Base-by-base conservation (phyloP, 2,329 filamentous ascomycete species). In the Colletotrichum filicis region DNA sequence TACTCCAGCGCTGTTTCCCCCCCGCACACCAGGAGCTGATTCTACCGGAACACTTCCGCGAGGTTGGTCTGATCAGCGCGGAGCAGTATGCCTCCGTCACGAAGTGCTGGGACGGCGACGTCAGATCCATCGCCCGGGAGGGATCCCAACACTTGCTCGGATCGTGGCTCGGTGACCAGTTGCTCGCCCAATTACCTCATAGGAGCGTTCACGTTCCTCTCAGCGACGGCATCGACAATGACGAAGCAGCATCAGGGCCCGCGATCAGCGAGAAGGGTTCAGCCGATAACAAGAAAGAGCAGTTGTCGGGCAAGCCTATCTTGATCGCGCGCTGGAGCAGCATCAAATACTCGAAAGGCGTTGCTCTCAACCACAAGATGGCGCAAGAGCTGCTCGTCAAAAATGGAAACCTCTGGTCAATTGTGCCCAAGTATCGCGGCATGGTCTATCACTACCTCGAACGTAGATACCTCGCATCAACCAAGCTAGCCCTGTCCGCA, bases 401-500 rank as follows among this genome's bases (percentile, higher is more conserved):
- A 4, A 60, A 76, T 26, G 62, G 84, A 0, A 87, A 95, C 75
- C 80, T 96, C 19, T 94, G 90, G 82, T 84, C 87, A 0, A 88
- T 96, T 12, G 85, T 87, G 0, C 76, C 81, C 0, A 79, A 82
- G 3, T 80, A 87, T 22, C 90, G 94, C 6, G 92, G 92, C 0
- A 84, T 86, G 0, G 84, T 96, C 0, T 97, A 95, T 80, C 88
- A 89, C 56, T 84, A 89, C 68, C 87, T 96, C 68, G 90, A 92
- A 75, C 81, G 85, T 1, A 80, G 85, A 64, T 80, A 90, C 1
- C 88, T 94, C 66, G 80, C 81, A 1, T 78, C 81, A 1, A 81
- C 92, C 1, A 77, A 83, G 1, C 69, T 79, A 0, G 78, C 83
- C 1, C 85, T 95, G 59, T 85, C 87, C 2, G 75, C 81, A 0